These are phyloP conservation scores for Hibiscus trionum DNA, from an alignment of 345 rosid genomes.

Conservation along the genomic window DNA sequence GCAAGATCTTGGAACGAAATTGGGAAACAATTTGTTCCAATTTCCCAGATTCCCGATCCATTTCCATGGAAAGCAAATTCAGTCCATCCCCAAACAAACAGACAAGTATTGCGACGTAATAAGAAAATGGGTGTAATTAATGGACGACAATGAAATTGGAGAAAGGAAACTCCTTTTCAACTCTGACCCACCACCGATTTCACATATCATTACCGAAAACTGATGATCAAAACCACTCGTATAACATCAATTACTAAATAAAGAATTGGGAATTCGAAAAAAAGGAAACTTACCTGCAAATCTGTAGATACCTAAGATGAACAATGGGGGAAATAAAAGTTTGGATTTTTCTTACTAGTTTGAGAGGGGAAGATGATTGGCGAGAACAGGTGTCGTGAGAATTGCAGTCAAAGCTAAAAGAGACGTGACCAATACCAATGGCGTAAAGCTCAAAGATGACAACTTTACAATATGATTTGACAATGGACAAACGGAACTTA, in stretches of 20 bases:
- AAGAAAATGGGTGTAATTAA: neutral
- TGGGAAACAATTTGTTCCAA: constrained; percentile 66
- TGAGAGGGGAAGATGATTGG: neutral
- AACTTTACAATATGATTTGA: neutral
- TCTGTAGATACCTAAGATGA: neutral
- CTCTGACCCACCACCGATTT: constrained; percentile 1
- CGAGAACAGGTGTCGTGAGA: neutral
- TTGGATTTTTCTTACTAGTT: neutral
- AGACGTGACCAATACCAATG: neutral
- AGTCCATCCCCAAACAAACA: constrained; percentile 3
- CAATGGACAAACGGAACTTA: neutral
- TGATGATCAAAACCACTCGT: neutral
- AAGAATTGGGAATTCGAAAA: neutral
- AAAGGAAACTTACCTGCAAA: neutral
- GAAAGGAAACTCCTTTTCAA: constrained; percentile 1
- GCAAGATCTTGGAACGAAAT: constrained; percentile 72
- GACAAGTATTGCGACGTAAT: neutral
- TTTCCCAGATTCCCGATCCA: constrained; percentile 38
- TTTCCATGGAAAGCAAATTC: constrained; percentile 14
- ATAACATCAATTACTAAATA: neutral
- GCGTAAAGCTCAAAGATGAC: neutral
- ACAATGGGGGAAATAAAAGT: neutral
- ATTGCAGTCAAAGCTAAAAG: constrained; percentile 1
- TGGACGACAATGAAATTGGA: neutral
- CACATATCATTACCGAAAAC: neutral